Evolutionary conservation across 179 eudicot genomes (phyloP).

Genomic region (Beta lomatogona): DNA sequence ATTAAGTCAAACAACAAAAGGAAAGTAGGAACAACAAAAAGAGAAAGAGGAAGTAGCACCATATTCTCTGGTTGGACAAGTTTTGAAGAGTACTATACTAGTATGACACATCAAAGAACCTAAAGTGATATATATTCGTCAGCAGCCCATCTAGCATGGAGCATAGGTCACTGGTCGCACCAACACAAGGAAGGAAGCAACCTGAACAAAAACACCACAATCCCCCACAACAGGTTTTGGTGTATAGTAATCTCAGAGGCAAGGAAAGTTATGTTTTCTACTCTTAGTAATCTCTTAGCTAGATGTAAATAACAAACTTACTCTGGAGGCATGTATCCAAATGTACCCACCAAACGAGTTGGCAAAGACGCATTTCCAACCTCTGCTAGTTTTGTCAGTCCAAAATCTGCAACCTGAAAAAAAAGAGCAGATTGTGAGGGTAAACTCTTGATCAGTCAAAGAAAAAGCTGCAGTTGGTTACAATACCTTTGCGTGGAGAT

Average conservation of each 20-base stretch:
- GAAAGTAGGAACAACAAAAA: neutral
- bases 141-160: neutral
- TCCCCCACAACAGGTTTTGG: neutral
- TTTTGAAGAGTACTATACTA: no score
- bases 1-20: neutral
- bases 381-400: conserved; percentile 63
- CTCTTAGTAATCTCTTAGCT: neutral
- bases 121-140: neutral
- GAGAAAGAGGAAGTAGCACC: no score
- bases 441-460: neutral
- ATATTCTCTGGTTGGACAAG: no score
- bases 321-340: conserved; percentile 87
- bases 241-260: neutral
- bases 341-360: conserved; percentile 66
- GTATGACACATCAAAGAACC: no score
- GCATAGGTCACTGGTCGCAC: neutral
- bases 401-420: conserved; percentile 77
- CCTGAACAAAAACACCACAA: neutral
- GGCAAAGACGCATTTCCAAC: conserved; percentile 52
- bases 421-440: neutral
- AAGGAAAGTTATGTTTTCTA: neutral
- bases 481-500: conserved; percentile 62
- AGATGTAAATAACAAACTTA: conserved; percentile 32
- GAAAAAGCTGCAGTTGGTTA: neutral
- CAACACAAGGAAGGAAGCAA: neutral